Evolutionary conservation across 176 grass and related monocot species (phyloP).

Genomic region (Ampelocalamus luodianensis): DNA sequence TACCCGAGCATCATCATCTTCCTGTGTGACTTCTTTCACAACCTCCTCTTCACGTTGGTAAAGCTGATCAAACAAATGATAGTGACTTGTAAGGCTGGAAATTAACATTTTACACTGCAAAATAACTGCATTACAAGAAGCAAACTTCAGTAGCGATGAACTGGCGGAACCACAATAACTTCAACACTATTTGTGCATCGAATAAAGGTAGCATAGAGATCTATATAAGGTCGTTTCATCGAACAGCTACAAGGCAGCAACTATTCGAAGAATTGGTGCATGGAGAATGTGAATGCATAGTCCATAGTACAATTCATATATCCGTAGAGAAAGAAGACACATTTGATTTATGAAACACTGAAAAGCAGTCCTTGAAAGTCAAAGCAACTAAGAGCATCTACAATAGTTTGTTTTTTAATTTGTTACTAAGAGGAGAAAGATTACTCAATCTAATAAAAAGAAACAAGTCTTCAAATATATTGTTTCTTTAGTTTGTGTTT

Average conservation of each 20-base stretch:
- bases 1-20: constrained; percentile 63
- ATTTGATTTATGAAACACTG: background rate
- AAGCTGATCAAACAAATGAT: constrained; percentile 54
- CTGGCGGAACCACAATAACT: background rate
- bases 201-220: background rate
- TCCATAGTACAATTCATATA: background rate
- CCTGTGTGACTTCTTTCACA: constrained; percentile 58
- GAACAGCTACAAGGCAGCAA: background rate
- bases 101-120: constrained; percentile 2
- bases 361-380: background rate
- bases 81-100: background rate
- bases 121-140: constrained; percentile 3
- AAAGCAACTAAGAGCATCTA: too few relatives aligned
- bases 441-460: too few relatives aligned
- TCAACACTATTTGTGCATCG: background rate
- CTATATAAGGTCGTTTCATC: background rate
- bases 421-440: too few relatives aligned
- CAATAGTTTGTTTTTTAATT: too few relatives aligned
- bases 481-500: too few relatives aligned
- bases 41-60: constrained; percentile 65
- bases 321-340: background rate
- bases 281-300: background rate
- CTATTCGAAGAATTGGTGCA: background rate
- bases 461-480: too few relatives aligned
- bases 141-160: background rate